Evolutionary conservation across 2,329 filamentous ascomycete genomes (phyloP), one percentile per base, ranked within the genome.

Genomic region (Zymoseptoria pseudotritici): DNA sequence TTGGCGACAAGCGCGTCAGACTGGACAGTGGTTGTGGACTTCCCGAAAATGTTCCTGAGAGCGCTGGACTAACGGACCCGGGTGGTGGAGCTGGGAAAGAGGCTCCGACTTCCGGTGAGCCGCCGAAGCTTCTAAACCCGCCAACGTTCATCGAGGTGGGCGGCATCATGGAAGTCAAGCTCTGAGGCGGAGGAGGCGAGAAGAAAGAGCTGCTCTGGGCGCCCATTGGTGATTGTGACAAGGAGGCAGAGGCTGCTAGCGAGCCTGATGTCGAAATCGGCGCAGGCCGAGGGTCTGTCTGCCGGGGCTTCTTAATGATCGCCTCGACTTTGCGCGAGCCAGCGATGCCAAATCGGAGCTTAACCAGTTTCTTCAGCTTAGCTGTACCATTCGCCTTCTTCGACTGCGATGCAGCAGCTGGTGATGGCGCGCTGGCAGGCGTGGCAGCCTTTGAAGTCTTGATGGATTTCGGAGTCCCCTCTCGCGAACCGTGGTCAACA

Each of bases 391-490:
- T 62, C 9, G 54, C 13, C 22, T 54, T 58, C 36, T 56, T 31
- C 8, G 57, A 55, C 36, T n/a, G 36, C 36, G 36, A 46, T 46
- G 36, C 36, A 46, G 36, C 13, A 46, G 36, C 36, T 2, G 63
- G 26, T 29, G 26, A 29, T 8, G 26, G 56, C 29, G 57, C 57
- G 49, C 57, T 56, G 10, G 60, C 62, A 2, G 63, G 61, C 42
- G 64, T 65, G 17, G 64, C 61, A 51, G 49, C 52, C 50, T 66
- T 67, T 36, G 53, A 56, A 3, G 66, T 31, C 58, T 72, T 71
- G 55, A 60, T 59, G 5, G 65, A 61, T 52, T 72, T 72, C 1
- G 70, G 65, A 56, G 62, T 70, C 4, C 58, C 62, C 29, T 69
- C 68, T 9, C 63, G 63, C 11, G 60, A 56, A 50, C 58, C 4